Percentiles rank a stretch among this genome's conserved stretches.
phyloP scores from a whole-genome alignment of 805 yeast species.

The Schizosaccharomyces japonicus region DNA sequence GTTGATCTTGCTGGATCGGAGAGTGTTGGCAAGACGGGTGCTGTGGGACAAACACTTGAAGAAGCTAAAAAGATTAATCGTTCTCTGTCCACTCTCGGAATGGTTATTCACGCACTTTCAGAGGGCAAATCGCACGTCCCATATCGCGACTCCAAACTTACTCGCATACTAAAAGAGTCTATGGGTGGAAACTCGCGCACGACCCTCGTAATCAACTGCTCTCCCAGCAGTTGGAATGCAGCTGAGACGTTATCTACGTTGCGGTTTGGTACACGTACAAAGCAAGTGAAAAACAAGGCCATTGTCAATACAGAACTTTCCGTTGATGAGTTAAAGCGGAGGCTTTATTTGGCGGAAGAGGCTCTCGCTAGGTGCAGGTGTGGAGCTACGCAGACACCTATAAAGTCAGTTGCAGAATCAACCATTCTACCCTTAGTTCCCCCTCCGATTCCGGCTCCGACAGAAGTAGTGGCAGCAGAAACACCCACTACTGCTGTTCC shows the following conservation, averaged over 20 bases:
- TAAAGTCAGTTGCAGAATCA: no score
- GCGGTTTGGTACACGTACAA: constrained; percentile 53
- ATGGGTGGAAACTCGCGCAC: constrained; percentile 68
- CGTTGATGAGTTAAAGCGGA: constrained; percentile 23
- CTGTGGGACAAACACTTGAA: constrained; percentile 46
- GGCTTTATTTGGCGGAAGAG: constrained; percentile 18
- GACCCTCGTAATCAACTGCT: constrained; percentile 46
- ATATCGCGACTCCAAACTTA: constrained; percentile 54
- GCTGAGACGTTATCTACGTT: constrained; percentile 48
- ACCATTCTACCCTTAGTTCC: no score
- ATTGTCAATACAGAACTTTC: constrained; percentile 38
- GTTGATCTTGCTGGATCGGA: constrained; percentile 83
- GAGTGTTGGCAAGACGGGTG: constrained; percentile 54
- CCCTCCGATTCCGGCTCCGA: no score
- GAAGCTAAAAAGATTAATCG: constrained; percentile 70
- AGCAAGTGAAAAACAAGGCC: constrained; percentile 39
- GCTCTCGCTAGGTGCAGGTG: constrained; percentile 10
- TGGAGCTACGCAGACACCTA: no score
- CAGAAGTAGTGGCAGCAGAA: no score
- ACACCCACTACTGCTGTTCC: no score
- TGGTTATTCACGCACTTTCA: constrained; percentile 57
- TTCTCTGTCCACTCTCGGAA: constrained; percentile 54
- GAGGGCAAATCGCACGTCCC: constrained; percentile 47
- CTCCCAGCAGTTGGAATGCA: constrained; percentile 33
- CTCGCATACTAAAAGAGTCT: constrained; percentile 55